Evolutionary conservation across 2,329 filamentous ascomycete genomes (phyloP), one percentile per base, ranked within the genome.

Genomic region (Fusarium subtropicale): DNA sequence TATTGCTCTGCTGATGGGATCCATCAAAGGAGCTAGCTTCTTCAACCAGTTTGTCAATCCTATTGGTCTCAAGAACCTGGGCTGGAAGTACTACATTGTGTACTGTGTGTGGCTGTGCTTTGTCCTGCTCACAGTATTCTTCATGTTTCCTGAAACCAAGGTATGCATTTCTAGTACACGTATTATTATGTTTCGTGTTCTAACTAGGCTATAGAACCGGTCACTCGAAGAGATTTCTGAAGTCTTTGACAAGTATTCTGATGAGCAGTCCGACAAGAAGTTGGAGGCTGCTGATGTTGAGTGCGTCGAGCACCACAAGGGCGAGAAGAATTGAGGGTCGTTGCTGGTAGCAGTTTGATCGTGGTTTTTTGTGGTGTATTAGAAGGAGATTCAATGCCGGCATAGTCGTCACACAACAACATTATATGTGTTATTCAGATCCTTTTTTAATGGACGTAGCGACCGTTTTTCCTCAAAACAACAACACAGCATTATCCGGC

Each of bases 41-140:
- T 81, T 82, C 51, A 78, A 77, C 28, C 75, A 76, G 3, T 82
- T 80, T 16, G 79, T 81, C 41, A 82, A 81, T 52, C 80, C 80
- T 0, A 76, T 81, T 20, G 79, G 74, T 0, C 69, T 82, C 3
- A 69, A 80, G 38, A 75, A 71, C 7, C 78, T 82, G 26, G 78
- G 78, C 5, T 82, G 79, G 80, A 80, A 76, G 62, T 80, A 79
- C 51, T 82, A 82, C 75, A 79, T 81, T 24, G 80, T 79, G 60
- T 81, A 80, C 69, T 81, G 79, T 53, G 75, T 80, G 34, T 81
- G 79, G 79, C 76, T 82, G 7, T 73, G 74, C 5, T 60, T 80
- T 4, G 74, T 81, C 16, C 78, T 82, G 60, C 7, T 79, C 24
- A 66, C 79, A 8, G 78, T 81, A 0, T 82, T 80, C 60, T 80